Evolutionary conservation across 805 yeast genomes (phyloP), one percentile per base, ranked within the genome.

Genomic region (Tetrapisispora taiwanensis): DNA sequence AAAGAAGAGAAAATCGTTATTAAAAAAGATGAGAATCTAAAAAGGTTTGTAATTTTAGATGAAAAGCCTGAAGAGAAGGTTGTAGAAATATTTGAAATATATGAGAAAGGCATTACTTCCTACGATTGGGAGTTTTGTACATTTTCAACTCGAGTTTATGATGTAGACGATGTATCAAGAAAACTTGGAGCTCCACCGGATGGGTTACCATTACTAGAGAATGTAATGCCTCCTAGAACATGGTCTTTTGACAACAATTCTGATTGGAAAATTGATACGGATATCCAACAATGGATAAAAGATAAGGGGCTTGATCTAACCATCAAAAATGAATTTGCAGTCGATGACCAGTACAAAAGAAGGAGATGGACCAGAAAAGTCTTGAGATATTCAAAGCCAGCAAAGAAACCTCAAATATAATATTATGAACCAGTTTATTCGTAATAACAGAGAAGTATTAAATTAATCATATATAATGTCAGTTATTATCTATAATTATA

Each of bases 51-150:
- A 8, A 67, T 84, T n/a, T 72, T 81, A 20, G 94, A 85, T 56
- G 87, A 80, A 46, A 65, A 73, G 0, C 81, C 87, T 0, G 79
- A 78, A 39, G 59, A 66, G 0, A 67, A 76, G 36, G 59, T 66
- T n/a, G 88, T 85, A 7, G 94, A 88, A 55, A 68, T 89, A 1
- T 89, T 72, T 59, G 95, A 88, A 60, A 70, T 88, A 20, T 84
- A 84, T 57, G 30, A 36, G 30, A 70, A 73, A 51, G 83, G 83
- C 32, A 62, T 77, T 22, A 72, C 82, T 2, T 74, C 78, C 0
- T 66, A 71, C 7, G 70, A 70, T 26, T 88, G 90, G 84, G 69
- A 73, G 32, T 74, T 79, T 26, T 75, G 75, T 56, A 58, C 73
- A 19, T 84, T 71, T 56, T 72, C 90, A 0, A 66, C 67, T 12